These are phyloP conservation scores for Chlamydomonas sphaeroides DNA, from an alignment of 139 green algal genomes.

Conservation along the genomic window DNA sequence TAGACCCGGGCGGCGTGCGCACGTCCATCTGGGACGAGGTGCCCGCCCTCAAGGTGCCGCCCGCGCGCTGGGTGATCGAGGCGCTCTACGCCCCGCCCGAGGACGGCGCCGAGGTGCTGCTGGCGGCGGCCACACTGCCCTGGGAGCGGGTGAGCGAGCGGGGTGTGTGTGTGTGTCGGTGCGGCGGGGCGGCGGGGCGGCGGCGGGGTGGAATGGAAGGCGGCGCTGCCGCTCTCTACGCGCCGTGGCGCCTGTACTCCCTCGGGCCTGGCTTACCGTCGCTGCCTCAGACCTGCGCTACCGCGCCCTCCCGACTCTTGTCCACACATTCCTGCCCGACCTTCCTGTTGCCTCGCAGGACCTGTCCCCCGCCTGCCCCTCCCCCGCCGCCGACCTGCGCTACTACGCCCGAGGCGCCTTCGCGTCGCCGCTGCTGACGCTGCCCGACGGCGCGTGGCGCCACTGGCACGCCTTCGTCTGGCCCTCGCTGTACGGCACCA, in stretches of 20 bases:
- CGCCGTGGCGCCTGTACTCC: too few species aligned
- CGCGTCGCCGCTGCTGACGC: slow-evolving; percentile 20
- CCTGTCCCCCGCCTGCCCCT: not conserved
- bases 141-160: slow-evolving; percentile 39
- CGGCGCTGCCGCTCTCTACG: too few species aligned
- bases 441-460: slow-evolving; percentile 25
- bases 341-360: too few species aligned
- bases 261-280: too few species aligned
- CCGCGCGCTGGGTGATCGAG: slow-evolving; percentile 48
- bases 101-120: slow-evolving; percentile 65
- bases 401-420: slow-evolving; percentile 49
- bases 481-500: slow-evolving; percentile 10
- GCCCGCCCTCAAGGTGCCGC: slow-evolving; percentile 37
- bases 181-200: too few species aligned
- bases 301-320: too few species aligned
- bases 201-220: too few species aligned
- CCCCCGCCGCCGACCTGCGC: slow-evolving; percentile 34
- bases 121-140: slow-evolving; percentile 67
- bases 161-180: not conserved
- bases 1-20: slow-evolving; percentile 66
- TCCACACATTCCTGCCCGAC: too few species aligned
- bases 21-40: slow-evolving; percentile 63
- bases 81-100: slow-evolving; percentile 61
- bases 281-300: slow-evolving; percentile 25
- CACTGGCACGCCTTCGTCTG: not conserved